Conservation (phyloP, 768 basidiomycete species). For the Tremella fuciformis region DNA sequence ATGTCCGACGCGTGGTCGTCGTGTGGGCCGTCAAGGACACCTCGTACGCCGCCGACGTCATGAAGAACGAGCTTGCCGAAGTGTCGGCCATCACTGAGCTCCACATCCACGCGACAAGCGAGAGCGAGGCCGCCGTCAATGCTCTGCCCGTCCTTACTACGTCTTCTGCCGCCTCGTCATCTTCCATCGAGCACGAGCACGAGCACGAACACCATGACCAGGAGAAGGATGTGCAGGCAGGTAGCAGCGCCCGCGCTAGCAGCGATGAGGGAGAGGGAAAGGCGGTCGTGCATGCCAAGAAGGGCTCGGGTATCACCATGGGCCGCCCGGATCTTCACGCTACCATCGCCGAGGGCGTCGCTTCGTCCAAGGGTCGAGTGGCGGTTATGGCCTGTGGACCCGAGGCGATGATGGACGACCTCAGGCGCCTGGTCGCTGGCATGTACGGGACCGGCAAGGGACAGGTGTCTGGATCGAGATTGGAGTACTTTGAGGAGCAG, state of each 20-base stretch:
- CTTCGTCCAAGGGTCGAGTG: constrained; percentile 16
- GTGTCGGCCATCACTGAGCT: constrained; percentile 4
- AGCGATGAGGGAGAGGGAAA: not conserved
- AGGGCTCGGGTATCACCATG: not conserved
- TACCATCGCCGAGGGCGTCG: not conserved
- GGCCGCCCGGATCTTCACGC: constrained; percentile 5
- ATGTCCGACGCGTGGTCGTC: constrained; percentile 11
- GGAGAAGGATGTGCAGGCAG: too few species aligned
- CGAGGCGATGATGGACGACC: constrained; percentile 24
- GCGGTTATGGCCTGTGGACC: constrained; percentile 33
- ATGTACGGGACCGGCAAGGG: constrained; percentile 19
- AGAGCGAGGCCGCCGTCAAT: not conserved
- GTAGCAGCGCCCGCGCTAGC: not conserved
- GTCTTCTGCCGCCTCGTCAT: not conserved
- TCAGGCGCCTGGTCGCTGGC: constrained; percentile 15
- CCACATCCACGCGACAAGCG: not conserved
- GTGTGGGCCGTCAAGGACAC: constrained; percentile 22
- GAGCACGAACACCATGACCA: too few species aligned
- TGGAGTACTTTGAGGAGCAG: constrained; percentile 32
- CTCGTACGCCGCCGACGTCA: constrained; percentile 18
- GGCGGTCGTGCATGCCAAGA: not conserved
- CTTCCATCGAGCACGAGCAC: not conserved
- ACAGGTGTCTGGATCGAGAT: constrained; percentile 15
- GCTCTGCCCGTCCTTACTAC: not conserved
- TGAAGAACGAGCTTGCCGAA: constrained; percentile 16